Base-by-base conservation (phyloP, 306 rosid genomes). In the Dryas drummondii region DNA sequence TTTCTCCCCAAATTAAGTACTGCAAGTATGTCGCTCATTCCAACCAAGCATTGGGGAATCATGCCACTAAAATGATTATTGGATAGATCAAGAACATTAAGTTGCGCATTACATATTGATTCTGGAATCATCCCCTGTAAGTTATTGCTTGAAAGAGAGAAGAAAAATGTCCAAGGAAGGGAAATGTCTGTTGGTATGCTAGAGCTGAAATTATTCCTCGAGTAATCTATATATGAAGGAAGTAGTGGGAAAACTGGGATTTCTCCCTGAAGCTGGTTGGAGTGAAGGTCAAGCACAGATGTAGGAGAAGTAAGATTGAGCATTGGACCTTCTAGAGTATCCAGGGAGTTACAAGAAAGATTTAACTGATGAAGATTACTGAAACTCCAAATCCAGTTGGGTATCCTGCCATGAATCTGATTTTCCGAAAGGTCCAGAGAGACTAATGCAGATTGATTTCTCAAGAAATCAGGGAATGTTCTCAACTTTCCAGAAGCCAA, bases 331-430 rank as follows among this genome's bases (percentile, higher is more conserved):
- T 66, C 14, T 1, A 68, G 5, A 13, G 8, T 1, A 26, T 1
- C 57, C 58, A 50, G 9, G 14, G 37, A 37, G 54, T 68, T 68
- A 37, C 41, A 13, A 14, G 60, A 68, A 26, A 50, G 41, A 14
- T 68, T 49, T 15, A 50, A 45, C 5, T 2, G 3, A 3, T 0
- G 0, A 22, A 68, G 46, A 6, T 9, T 2, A 7, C 22, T 37
- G 55, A 59, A 9, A 44, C 47, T 37, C 73, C 60, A 49, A 50
- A 68, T 68, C 73, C 73, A 50, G 13, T 68, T 26, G 9, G 73
- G 73, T 15, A 50, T 32, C 46, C 26, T 27, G 4, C 73, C 73
- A 13, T 9, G 11, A 49, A 50, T 68, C 27, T 68, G 73, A 19
- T 49, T 68, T 0, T 51, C 11, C 26, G 73, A 49, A 49, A 68